Evolutionary conservation across 116 monocot species (phyloP), one percentile per base, ranked within the genome.

Genomic region (Phalaenopsis hybrid): DNA sequence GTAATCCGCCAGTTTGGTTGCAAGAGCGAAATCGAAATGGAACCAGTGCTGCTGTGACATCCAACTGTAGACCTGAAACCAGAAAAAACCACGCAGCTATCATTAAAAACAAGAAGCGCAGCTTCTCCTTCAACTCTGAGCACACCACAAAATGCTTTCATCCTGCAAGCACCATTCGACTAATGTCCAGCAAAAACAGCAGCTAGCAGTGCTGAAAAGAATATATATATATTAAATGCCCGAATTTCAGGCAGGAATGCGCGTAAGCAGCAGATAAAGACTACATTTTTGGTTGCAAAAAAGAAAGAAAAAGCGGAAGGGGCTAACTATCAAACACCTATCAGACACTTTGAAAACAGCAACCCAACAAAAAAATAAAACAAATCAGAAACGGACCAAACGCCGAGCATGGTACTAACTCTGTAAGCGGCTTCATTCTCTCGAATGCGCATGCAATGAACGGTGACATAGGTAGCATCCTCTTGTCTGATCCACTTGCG

Each of bases 401-500:
- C 28, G 9, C 15, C 3, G 52, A 18, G 52, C 11, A 20, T 41
- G 17, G 25, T 11, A 81, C 86, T 44, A 17, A 98, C 98, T 90
- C 88, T 78, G 83, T 90, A 93, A 5, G 86, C 84, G 41, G 98
- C 57, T 50, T 95, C 95, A 76, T 95, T 92, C 78, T 98, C 92
- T 28, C 95, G 90, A 63, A 95, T 95, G 1, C 98, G 87, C 77
- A 95, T 89, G 82, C 88, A 95, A 83, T 98, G 95, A 25, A 92
- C 82, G 74, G 82, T 81, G 61, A 98, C 50, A 80, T 98, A 98
- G 49, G 92, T 86, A 73, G 83, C 81, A 41, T 98, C 98, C 63
- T 89, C 87, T 83, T 95, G 98, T 28, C 79, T 88, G 77, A 98
- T 79, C 98, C 98, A 98, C 83, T 95, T 95, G 79, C 89, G 87